Base-by-base conservation (phyloP, 2,329 filamentous ascomycete species). In the Coniochaeta sp. region DNA sequence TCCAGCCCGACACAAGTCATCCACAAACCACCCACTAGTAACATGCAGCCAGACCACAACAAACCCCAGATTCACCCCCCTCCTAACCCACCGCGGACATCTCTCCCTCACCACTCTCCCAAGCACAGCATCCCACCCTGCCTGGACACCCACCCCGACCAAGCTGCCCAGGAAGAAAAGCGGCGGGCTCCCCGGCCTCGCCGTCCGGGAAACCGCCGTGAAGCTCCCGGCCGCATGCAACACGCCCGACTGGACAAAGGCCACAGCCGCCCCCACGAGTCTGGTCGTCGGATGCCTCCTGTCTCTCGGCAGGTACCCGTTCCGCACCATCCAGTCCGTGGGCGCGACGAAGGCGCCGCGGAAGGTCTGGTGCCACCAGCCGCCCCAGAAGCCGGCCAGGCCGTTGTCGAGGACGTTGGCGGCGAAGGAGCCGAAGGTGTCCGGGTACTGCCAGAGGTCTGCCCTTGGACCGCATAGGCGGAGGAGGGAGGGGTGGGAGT, bases 331-430 rank as follows among this genome's bases (percentile, higher is more conserved):
- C 67, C 77, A 83, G 1, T 72, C 72, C 0, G 81, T 76, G 0
- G 88, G 87, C 4, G 85, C 81, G 43, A 83, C 74, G 68, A 93
- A 92, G 2, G 84, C 85, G 60, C 86, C 81, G 0, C 92, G 88
- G 75, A 96, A 96, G 2, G 88, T 87, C 73, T 97, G 93, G 72
- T 98, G 93, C 93, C 93, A 97, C 81, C 86, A 93, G 24, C 79
- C 80, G 52, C 89, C 87, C 93, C 93, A 98, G 74, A 88, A 89
- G 0, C 92, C 93, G 0, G 83, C 81, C 1, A 97, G 77, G 0
- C 93, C 93, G 61, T 84, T 79, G 63, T 91, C 84, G 12, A 87
- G 73, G 1, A 93, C 78, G 28, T 78, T 73, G 0, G 68, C 66
- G 44, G 67, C 67, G 60, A 81, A 75, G 22, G 77, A 77, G 14